Conservation (phyloP, 1,284 basidiomycete species). For the Apiotrichum mycotoxinovorans region DNA sequence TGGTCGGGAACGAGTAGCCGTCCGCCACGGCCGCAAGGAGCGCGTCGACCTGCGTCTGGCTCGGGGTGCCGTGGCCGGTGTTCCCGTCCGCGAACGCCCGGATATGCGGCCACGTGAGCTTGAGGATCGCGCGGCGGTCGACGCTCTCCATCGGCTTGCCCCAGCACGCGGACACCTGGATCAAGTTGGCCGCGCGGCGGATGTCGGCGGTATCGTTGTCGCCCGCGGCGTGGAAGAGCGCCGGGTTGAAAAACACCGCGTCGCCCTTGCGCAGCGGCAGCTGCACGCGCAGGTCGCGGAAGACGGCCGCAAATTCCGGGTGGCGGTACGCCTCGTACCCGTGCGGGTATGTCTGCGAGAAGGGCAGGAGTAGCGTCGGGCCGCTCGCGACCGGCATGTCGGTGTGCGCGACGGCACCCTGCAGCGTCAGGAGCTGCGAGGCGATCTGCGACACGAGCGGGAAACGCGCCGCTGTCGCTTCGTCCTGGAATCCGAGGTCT, state of each 20-base stretch:
- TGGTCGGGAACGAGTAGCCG: slow-evolving; percentile 22
- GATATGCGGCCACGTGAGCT: not conserved
- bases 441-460: slow-evolving; percentile 15
- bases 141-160: slow-evolving; percentile 24
- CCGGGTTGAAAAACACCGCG: slow-evolving; percentile 28
- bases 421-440: slow-evolving; percentile 19
- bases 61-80: too few species aligned
- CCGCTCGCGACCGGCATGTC: slow-evolving; percentile 22
- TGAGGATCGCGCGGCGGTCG: slow-evolving; percentile 9
- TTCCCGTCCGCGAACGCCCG: not conserved
- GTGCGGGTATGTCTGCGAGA: slow-evolving; percentile 12
- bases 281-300: slow-evolving; percentile 9
- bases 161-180: slow-evolving; percentile 22
- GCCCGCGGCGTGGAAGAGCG: slow-evolving; percentile 24
- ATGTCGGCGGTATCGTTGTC: slow-evolving; percentile 8
- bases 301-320: slow-evolving; percentile 4
- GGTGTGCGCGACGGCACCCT: slow-evolving; percentile 21
- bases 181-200: slow-evolving; percentile 16
- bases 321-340: slow-evolving; percentile 17
- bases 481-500: slow-evolving; percentile 16
- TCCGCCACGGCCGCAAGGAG: slow-evolving; percentile 10
- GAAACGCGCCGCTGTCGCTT: slow-evolving; percentile 6
- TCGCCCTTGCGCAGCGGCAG: slow-evolving; percentile 19
- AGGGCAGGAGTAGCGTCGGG: slow-evolving; percentile 22
- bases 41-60: slow-evolving; percentile 1